A percentile compares a stretch with the other conserved stretches of the same genome.
These are phyloP conservation scores for Chaetomiaceae sp. DNA, from an alignment of 2,329 filamentous ascomycete species.

Conservation along the genomic window DNA sequence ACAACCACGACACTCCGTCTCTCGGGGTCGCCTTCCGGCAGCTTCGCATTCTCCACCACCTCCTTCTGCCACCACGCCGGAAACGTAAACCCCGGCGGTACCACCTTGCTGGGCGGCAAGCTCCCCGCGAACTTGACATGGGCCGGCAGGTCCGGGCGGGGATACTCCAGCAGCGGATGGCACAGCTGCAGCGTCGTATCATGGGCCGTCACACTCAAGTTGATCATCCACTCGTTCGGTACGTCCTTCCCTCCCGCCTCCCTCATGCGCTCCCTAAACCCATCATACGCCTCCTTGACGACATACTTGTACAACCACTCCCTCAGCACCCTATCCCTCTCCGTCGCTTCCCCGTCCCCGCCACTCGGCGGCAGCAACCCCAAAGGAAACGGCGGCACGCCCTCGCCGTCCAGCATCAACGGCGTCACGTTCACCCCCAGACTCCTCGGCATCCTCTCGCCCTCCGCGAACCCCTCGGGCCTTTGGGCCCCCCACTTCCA, in stretches of 20 bases:
- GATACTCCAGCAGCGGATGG: constrained; percentile 39
- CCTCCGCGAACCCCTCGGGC: constrained; percentile 34
- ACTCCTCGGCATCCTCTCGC: constrained; percentile 3
- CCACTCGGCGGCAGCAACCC: constrained; percentile 6
- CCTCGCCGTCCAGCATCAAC: constrained; percentile 34
- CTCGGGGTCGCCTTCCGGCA: neutral
- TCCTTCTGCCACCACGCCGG: constrained; percentile 44
- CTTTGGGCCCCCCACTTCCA: constrained; percentile 29
- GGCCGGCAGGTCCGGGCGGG: constrained; percentile 36
- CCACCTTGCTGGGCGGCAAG: constrained; percentile 30
- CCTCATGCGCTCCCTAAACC: constrained; percentile 26
- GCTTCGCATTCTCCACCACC: constrained; percentile 2
- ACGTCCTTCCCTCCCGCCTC: constrained; percentile 10
- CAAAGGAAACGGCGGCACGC: constrained; percentile 24
- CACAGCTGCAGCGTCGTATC: constrained; percentile 39
- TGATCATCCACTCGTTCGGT: constrained; percentile 17
- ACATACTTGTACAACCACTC: constrained; percentile 17
- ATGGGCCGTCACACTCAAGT: constrained; percentile 23
- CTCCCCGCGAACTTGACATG: constrained; percentile 43
- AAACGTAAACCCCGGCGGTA: constrained; percentile 29
- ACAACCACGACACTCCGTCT: constrained; percentile 41
- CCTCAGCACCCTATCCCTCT: constrained; percentile 12
- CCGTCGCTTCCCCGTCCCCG: neutral
- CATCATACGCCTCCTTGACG: constrained; percentile 16
- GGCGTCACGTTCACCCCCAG: constrained; percentile 37